These are phyloP conservation scores for Hymenoscyphus fructigenus DNA, from an alignment of 2,329 filamentous ascomycete genomes.

Conservation along the genomic window DNA sequence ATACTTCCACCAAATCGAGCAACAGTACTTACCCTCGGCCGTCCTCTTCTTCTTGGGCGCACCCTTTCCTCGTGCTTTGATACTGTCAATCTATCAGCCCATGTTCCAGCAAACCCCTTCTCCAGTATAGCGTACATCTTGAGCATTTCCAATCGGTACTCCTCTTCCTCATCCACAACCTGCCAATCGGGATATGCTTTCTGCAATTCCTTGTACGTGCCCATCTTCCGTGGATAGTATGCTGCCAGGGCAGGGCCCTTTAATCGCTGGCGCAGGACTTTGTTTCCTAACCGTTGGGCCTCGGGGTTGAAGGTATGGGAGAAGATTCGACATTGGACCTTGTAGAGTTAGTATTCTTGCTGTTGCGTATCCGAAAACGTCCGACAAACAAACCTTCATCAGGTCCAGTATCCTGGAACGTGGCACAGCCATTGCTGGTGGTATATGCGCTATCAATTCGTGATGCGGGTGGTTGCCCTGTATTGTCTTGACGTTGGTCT, in stretches of 20 bases:
- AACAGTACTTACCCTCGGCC: conserved; percentile 37
- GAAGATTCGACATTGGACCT: conserved; percentile 93
- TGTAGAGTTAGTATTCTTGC: conserved; percentile 14
- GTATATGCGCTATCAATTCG: conserved; percentile 7
- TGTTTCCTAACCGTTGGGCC: conserved; percentile 80
- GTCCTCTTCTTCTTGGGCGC: conserved; percentile 86
- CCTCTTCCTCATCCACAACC: conserved; percentile 69
- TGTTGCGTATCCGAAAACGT: neutral
- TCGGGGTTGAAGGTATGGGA: conserved; percentile 87
- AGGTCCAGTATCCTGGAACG: conserved; percentile 66
- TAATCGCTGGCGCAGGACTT: conserved; percentile 84
- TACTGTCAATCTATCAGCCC: conserved; percentile 46
- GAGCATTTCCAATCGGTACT: conserved; percentile 76
- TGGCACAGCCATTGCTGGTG: conserved; percentile 58
- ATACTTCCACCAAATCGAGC: neutral
- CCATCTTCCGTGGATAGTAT: conserved; percentile 80
- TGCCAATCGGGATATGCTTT: conserved; percentile 47
- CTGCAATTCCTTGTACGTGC: conserved; percentile 67
- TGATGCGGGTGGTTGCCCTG: conserved; percentile 5
- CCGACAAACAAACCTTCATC: conserved; percentile 62
- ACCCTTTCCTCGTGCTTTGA: conserved; percentile 80
- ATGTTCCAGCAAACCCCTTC: neutral
- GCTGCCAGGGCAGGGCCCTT: conserved; percentile 77
- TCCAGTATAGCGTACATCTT: conserved; percentile 49
- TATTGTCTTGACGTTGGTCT: conserved; percentile 15